Base-by-base conservation (phyloP, 164 flowering plant genomes). In the Vitis riparia region DNA sequence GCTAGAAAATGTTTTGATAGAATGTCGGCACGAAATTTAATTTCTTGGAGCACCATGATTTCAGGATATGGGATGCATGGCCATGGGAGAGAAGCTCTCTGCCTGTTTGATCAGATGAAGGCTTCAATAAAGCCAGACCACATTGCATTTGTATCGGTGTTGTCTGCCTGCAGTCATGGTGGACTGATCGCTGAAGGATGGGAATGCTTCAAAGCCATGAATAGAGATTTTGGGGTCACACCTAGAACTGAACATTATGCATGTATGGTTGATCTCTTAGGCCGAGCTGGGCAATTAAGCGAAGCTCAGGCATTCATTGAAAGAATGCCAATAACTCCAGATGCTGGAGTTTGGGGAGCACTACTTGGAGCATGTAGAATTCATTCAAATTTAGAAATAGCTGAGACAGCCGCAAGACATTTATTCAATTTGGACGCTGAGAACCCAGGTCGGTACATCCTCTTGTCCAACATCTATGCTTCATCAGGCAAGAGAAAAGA, bases 151-250 rank as follows among this genome's bases (percentile, higher is more conserved):
- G 68, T 79, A 16, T 66, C 76, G 0, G 72, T 82, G 3, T 81
- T 85, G 37, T 78, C 89, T 48, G 85, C 86, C 0, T 85, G 87
- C 69, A 78, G 84, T 51, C 89, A 85, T 68, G 69, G 71, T 50
- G 89, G 89, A 29, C 75, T 71, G 29, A 68, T 80, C 44, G 66
- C 59, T 10, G 85, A 81, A 65, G 89, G 89, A 1, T 66, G 70
- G 74, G 65, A 48, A 52, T 83, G 79, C 58, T 83, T 83, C 69
- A 68, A 78, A 23, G 67, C 78, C 61, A 82, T 82, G 86, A 27
- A 5, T 19, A 75, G 55, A 29, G 75, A 75, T 55, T 78, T 67
- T 62, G 68, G 66, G 62, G 23, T 79, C 44, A 50, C 19, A 27
- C 85, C 85, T 19, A 63, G 68, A 37, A n/a, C 72, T 9, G 83